These are phyloP conservation scores for Aureobasidium mangrovei DNA, from an alignment of 2,329 filamentous ascomycete species.

Conservation along the genomic window DNA sequence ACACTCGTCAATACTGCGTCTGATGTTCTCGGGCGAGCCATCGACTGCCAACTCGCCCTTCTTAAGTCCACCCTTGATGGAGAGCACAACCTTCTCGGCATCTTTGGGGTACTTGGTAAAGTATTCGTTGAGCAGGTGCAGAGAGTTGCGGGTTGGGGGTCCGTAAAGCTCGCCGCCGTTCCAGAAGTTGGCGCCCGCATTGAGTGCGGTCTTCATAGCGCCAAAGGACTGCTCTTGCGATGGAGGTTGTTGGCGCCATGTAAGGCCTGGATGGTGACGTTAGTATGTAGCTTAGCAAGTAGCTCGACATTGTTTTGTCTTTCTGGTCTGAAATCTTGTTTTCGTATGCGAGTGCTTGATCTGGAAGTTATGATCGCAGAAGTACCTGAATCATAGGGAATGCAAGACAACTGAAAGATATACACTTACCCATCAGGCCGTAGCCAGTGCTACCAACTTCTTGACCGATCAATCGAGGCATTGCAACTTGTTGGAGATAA, in stretches of 20 bases:
- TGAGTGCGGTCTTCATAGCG: slow-evolving; percentile 37
- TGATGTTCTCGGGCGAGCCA: slow-evolving; percentile 33
- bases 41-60: slow-evolving; percentile 30
- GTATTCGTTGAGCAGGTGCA: slow-evolving; percentile 42
- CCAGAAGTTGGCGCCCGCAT: slow-evolving; percentile 39
- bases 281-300: not conserved
- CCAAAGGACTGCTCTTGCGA: slow-evolving; percentile 32
- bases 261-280: slow-evolving; percentile 29
- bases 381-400: no score
- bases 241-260: slow-evolving; percentile 35
- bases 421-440: slow-evolving; percentile 37
- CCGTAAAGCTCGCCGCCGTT: slow-evolving; percentile 45
- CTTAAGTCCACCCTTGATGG: slow-evolving; percentile 41
- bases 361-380: no score
- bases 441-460: slow-evolving; percentile 36
- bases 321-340: no score
- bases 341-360: no score
- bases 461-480: slow-evolving; percentile 23
- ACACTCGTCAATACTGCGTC: slow-evolving; percentile 38
- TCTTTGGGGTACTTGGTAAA: slow-evolving; percentile 45
- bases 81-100: slow-evolving; percentile 41
- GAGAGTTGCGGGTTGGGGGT: slow-evolving; percentile 36
- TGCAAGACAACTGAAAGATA: not conserved
- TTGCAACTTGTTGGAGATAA: not conserved
- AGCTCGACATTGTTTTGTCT: not conserved